Conservation (phyloP, 371 early-diverging fungal genomes). For the Apophysomyces elegans region DNA sequence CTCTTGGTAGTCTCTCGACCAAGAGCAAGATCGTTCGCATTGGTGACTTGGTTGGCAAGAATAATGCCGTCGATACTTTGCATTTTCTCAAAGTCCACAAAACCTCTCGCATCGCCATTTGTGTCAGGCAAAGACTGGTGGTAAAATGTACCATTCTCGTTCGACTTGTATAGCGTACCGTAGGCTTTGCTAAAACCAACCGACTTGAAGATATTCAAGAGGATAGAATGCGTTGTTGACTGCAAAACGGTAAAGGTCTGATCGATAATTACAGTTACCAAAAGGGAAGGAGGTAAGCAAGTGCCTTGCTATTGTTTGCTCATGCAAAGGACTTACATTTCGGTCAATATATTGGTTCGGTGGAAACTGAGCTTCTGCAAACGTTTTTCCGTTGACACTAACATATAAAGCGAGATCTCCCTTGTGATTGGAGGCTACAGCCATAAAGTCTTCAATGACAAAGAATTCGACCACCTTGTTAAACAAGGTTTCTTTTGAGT, state of each 20-base stretch:
- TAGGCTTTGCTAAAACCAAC: constrained; percentile 59
- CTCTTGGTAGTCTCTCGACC: constrained; percentile 60
- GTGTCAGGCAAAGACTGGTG: constrained; percentile 75
- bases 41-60: constrained; percentile 85
- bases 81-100: constrained; percentile 92
- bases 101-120: constrained; percentile 72
- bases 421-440: constrained; percentile 63
- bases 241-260: constrained; percentile 77
- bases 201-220: constrained; percentile 76
- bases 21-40: constrained; percentile 65
- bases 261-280: too few relatives aligned
- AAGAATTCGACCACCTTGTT: constrained; percentile 63
- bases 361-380: constrained; percentile 81
- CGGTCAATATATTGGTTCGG: constrained; percentile 58
- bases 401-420: constrained; percentile 67
- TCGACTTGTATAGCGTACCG: constrained; percentile 86
- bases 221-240: constrained; percentile 70
- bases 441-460: constrained; percentile 72
- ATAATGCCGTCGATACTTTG: constrained; percentile 84
- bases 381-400: constrained; percentile 72
- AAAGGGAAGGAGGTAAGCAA: neutral
- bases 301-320: constrained; percentile 22
- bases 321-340: constrained; percentile 30
- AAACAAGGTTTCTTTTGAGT: constrained; percentile 40
- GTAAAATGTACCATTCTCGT: constrained; percentile 81